A percentile compares a stretch with the other conserved stretches of the same genome.
phyloP scores from a whole-genome alignment of 2,329 filamentous ascomycete species.

The Ophiostoma australiae region DNA sequence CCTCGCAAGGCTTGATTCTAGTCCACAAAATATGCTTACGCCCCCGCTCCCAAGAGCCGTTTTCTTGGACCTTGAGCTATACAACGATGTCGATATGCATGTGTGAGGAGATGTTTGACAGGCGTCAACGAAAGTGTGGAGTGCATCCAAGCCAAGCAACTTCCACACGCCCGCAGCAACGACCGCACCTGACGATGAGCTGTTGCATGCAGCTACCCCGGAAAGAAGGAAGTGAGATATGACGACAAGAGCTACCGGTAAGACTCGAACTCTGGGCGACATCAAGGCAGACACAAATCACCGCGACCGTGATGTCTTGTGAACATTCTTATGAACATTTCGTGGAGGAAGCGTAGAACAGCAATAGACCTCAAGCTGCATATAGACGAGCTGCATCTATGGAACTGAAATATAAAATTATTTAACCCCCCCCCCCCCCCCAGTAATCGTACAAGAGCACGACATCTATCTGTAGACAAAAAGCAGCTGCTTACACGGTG shows the following conservation, averaged over 20 bases:
- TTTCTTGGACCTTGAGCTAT: neutral
- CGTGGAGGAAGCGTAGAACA: neutral
- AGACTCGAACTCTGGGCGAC: neutral
- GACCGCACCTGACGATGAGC: neutral
- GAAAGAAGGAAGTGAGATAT: neutral
- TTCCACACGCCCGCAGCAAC: conserved; percentile 3
- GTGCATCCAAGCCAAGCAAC: neutral
- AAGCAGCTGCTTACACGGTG: neutral
- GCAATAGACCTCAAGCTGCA: neutral
- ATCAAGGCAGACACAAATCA: no score
- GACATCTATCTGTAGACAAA: neutral
- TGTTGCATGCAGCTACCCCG: neutral
- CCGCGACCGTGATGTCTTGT: neutral
- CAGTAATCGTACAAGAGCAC: neutral
- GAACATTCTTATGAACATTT: neutral
- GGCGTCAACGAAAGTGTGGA: neutral
- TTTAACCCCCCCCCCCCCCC: no score
- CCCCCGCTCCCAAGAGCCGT: neutral
- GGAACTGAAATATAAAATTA: neutral
- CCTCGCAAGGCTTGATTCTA: neutral
- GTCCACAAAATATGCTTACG: neutral
- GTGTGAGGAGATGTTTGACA: neutral
- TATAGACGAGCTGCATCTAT: neutral
- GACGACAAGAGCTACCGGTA: neutral
- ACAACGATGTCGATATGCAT: neutral